These are phyloP conservation scores for Turnera subulata DNA, from an alignment of 345 rosid genomes.

Conservation along the genomic window DNA sequence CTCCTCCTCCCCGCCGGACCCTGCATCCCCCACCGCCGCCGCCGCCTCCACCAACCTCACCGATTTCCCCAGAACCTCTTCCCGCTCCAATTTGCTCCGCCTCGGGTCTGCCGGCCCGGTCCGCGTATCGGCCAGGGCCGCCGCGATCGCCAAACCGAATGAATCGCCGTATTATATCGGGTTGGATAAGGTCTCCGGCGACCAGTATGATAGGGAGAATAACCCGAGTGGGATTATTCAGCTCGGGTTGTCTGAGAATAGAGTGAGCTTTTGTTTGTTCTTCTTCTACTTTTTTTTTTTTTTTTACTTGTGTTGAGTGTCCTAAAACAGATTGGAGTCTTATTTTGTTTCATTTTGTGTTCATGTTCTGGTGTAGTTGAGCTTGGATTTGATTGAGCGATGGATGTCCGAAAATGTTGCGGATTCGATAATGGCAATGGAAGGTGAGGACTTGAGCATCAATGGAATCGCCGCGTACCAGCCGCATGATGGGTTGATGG, in stretches of 20 bases:
- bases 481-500: constrained; percentile 63
- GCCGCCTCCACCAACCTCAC: constrained; percentile 40
- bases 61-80: constrained; percentile 49
- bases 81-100: constrained; percentile 43
- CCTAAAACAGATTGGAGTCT: neutral
- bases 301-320: neutral
- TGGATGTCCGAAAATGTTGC: constrained; percentile 66
- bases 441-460: constrained; percentile 42
- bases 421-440: constrained; percentile 39
- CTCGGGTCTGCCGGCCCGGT: constrained; percentile 53
- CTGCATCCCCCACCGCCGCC: constrained; percentile 43
- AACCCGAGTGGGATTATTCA: constrained; percentile 70
- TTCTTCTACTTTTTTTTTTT: neutral
- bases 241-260: constrained; percentile 84
- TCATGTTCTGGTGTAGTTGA: constrained; percentile 42
- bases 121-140: constrained; percentile 53
- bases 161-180: constrained; percentile 75
- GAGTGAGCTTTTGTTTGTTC: constrained; percentile 32
- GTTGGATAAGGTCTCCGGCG: constrained; percentile 48
- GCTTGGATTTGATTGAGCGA: constrained; percentile 81
- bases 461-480: constrained; percentile 67
- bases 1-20: constrained; percentile 23
- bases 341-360: neutral
- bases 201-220: constrained; percentile 48
- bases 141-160: constrained; percentile 47